These are phyloP conservation scores for Apiospora marii DNA, from an alignment of 2,329 filamentous ascomycete species.

Conservation along the genomic window DNA sequence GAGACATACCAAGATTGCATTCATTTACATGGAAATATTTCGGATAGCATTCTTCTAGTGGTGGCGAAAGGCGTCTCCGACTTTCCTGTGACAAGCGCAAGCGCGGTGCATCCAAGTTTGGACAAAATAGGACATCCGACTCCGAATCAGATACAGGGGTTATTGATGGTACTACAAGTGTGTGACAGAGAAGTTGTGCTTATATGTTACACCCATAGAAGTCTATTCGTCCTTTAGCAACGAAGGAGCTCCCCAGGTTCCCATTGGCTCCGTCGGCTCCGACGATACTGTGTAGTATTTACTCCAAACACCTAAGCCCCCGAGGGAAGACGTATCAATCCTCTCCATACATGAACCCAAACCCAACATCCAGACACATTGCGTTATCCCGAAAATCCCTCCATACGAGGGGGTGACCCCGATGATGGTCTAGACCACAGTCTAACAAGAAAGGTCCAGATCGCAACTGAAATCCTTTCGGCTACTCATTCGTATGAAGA, in stretches of 20 bases:
- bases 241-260: neutral
- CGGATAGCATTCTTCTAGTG: too few relatives aligned
- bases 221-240: neutral
- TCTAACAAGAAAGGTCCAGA: neutral
- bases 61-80: neutral
- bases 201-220: neutral
- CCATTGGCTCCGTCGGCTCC: neutral
- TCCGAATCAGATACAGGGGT: neutral
- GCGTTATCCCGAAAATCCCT: neutral
- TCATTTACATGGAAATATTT: neutral
- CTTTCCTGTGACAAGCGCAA: neutral
- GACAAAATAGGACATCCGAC: neutral
- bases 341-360: neutral
- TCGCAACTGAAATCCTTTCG: neutral
- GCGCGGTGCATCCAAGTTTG: neutral
- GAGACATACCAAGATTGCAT: neutral
- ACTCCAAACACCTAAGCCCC: neutral
- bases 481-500: neutral
- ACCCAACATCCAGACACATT: neutral
- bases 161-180: neutral
- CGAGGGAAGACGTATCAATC: neutral
- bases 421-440: neutral
- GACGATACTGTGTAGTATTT: neutral
- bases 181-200: neutral
- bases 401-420: neutral